A percentile compares a stretch with the other conserved stretches of the same genome.
phyloP scores from a whole-genome alignment of 2,329 filamentous ascomycete species.

The Chaetomiaceae sp. region DNA sequence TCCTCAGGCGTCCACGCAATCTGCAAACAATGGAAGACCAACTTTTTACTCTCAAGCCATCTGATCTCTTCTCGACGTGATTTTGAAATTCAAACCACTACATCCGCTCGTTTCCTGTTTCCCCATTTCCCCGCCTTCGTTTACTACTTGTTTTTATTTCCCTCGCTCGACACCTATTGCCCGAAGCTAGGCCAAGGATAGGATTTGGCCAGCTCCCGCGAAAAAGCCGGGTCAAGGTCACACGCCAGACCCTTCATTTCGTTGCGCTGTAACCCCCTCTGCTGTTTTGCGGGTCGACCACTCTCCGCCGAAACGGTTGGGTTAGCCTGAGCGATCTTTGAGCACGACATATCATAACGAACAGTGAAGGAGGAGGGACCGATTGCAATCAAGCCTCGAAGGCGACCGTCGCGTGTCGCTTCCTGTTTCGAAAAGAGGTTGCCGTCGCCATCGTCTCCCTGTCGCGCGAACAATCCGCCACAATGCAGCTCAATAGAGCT shows the following conservation, averaged over 20 bases:
- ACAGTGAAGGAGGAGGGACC: background rate
- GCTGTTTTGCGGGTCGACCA: constrained; percentile 5
- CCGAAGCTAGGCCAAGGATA: too few species aligned
- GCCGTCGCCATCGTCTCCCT: background rate
- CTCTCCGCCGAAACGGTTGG: constrained; percentile 4
- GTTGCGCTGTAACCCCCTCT: constrained; percentile 1
- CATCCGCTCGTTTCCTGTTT: constrained; percentile 21
- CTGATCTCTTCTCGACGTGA: constrained; percentile 1
- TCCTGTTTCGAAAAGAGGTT: background rate
- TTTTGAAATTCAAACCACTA: constrained; percentile 4
- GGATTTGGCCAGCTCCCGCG: too few species aligned
- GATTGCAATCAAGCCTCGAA: background rate
- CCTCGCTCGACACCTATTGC: constrained; percentile 5
- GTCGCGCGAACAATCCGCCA: constrained; percentile 20
- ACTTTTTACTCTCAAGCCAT: constrained; percentile 7
- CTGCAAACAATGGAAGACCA: constrained; percentile 5
- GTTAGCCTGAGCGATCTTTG: background rate
- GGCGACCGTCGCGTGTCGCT: background rate
- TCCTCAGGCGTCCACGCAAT: constrained; percentile 1
- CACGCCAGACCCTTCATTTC: constrained; percentile 13
- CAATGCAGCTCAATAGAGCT: constrained; percentile 46
- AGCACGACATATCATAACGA: background rate
- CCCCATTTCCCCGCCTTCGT: constrained; percentile 18
- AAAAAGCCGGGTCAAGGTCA: background rate
- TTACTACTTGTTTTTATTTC: constrained; percentile 8